phyloP scores from a whole-genome alignment of 2,329 filamentous ascomycete genomes.

The Ceratocystis harringtonii region DNA sequence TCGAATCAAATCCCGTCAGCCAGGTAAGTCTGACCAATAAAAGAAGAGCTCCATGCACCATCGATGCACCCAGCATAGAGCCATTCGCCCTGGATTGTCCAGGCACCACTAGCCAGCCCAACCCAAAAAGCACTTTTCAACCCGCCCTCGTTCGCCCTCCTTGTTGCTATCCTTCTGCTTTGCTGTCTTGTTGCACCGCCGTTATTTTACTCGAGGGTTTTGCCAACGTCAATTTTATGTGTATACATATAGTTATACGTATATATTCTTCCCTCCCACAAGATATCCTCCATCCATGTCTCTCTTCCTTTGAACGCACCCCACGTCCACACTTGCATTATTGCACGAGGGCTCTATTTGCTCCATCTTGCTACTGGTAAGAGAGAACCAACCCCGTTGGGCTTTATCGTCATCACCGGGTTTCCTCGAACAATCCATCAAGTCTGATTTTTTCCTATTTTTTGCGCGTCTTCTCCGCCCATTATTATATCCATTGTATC shows the following conservation, averaged over 20 bases:
- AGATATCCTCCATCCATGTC: not conserved
- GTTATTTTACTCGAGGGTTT: no score
- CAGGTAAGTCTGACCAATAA: not conserved
- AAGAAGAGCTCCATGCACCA: not conserved
- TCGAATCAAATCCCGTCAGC: not conserved
- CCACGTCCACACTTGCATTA: not conserved
- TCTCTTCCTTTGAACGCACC: slow-evolving; percentile 1
- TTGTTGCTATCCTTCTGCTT: not conserved
- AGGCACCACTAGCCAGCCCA: not conserved
- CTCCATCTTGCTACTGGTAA: not conserved
- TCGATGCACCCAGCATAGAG: not conserved
- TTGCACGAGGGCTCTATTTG: not conserved
- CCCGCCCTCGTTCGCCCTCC: not conserved
- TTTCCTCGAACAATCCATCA: not conserved
- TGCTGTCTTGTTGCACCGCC: no score
- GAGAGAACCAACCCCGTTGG: not conserved
- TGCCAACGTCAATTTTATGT: not conserved
- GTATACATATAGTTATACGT: not conserved
- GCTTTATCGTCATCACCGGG: not conserved
- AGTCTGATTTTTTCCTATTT: not conserved
- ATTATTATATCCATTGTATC: not conserved
- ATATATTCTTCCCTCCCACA: not conserved
- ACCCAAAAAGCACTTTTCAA: not conserved
- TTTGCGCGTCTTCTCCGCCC: not conserved
- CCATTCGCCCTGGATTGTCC: not conserved